phyloP scores from a whole-genome alignment of 345 rosid species.

The Syzygium jambos region DNA sequence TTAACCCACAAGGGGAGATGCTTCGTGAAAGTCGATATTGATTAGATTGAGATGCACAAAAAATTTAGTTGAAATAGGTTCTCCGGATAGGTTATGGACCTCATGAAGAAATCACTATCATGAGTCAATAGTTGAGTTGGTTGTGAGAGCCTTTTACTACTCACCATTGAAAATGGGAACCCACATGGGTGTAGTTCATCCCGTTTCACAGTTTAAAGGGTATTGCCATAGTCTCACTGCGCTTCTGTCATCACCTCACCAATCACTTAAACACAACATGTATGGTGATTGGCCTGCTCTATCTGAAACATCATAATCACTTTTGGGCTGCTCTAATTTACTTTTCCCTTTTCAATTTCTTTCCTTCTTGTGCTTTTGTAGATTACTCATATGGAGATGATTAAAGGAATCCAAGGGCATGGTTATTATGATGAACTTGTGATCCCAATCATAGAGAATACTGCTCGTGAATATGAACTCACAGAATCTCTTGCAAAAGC shows the following conservation, averaged over 20 bases:
- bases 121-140: not conserved
- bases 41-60: not conserved
- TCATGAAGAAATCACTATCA: not conserved
- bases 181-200: not conserved
- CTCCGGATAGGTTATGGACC: not conserved
- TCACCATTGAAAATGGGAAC: not conserved
- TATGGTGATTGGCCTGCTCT: not conserved
- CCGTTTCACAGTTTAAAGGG: not conserved
- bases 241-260: not conserved
- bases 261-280: not conserved
- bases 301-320: not conserved
- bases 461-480: constrained; percentile 84
- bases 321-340: not conserved
- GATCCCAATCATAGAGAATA: constrained; percentile 93
- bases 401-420: constrained; percentile 97
- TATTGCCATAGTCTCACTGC: not conserved
- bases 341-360: not conserved
- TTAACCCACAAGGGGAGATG: not conserved
- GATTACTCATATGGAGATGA: constrained; percentile 99
- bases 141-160: not conserved
- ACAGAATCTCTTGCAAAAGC: constrained; percentile 90
- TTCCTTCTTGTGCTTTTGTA: constrained; percentile 12
- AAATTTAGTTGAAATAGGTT: not conserved
- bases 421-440: constrained; percentile 93
- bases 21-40: not conserved